Conservation (phyloP, 495 filamentous ascomycete genomes). For the Penicillium cataractarum region DNA sequence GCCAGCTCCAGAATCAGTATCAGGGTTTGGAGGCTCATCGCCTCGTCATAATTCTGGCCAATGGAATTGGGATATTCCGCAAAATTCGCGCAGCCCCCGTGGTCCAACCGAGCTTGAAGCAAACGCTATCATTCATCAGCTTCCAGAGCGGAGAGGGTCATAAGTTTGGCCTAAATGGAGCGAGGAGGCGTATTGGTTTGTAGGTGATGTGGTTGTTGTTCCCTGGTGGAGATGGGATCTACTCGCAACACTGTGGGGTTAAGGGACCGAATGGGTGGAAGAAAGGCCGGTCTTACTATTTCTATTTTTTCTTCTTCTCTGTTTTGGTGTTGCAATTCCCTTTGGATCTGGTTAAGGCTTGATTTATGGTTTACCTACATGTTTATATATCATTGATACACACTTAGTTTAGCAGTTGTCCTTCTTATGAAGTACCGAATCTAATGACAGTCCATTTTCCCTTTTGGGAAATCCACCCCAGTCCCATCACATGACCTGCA, state of each 20-base stretch:
- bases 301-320: neutral
- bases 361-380: neutral
- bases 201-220: neutral
- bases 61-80: conserved; percentile 34
- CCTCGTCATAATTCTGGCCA: conserved; percentile 17
- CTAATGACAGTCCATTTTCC: neutral
- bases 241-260: neutral
- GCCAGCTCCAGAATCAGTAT: conserved; percentile 2
- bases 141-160: conserved; percentile 2
- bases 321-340: neutral
- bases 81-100: conserved; percentile 4
- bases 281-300: neutral
- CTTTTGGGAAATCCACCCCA: neutral
- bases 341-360: neutral
- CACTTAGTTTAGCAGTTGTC: neutral
- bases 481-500: neutral
- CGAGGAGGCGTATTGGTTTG: neutral
- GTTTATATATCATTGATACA: conserved; percentile 6
- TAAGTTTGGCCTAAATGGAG: neutral
- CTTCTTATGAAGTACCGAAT: neutral
- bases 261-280: neutral
- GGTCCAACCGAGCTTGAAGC: conserved; percentile 38
- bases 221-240: neutral
- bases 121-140: conserved; percentile 1
- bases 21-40: neutral